These are phyloP conservation scores for Tetrapisispora fleetii DNA, from an alignment of 805 yeast genomes.

Conservation along the genomic window DNA sequence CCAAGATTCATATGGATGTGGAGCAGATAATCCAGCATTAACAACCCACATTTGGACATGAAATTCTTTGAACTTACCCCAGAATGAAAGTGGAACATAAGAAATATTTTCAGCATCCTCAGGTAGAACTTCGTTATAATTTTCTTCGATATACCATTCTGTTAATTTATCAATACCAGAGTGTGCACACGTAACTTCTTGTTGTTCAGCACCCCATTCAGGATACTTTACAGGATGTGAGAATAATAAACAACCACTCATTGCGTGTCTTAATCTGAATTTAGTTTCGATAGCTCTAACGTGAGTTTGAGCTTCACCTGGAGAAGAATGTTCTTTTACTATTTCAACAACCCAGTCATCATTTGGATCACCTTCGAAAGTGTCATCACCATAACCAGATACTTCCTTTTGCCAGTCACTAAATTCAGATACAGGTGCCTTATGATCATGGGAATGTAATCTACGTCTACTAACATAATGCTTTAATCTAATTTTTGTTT, in stretches of 20 bases:
- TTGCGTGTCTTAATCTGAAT: constrained; percentile 67
- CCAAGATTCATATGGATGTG: constrained; percentile 61
- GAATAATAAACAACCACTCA: constrained; percentile 68
- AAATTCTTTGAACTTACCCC: constrained; percentile 52
- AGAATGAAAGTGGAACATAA: constrained; percentile 46
- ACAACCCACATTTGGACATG: constrained; percentile 71
- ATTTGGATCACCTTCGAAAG: constrained; percentile 73
- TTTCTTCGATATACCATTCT: constrained; percentile 68
- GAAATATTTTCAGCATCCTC: constrained; percentile 38
- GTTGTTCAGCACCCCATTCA: constrained; percentile 76
- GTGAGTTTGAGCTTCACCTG: constrained; percentile 43
- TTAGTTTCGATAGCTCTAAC: constrained; percentile 60
- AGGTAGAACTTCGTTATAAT: constrained; percentile 41
- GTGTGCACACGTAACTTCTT: constrained; percentile 72
- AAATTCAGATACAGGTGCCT: constrained; percentile 60
- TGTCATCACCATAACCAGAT: constrained; percentile 65
- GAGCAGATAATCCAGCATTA: constrained; percentile 56
- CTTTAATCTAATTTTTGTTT: constrained; percentile 58
- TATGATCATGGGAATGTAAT: constrained; percentile 75
- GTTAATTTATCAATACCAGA: constrained; percentile 54
- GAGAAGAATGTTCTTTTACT: constrained; percentile 41
- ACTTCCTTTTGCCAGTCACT: constrained; percentile 79
- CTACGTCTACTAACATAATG: constrained; percentile 53
- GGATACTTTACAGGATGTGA: constrained; percentile 71
- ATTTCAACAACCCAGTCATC: constrained; percentile 76